These are phyloP conservation scores for Poa pratensis DNA, from an alignment of 176 grass and related monocot species.

Conservation along the genomic window DNA sequence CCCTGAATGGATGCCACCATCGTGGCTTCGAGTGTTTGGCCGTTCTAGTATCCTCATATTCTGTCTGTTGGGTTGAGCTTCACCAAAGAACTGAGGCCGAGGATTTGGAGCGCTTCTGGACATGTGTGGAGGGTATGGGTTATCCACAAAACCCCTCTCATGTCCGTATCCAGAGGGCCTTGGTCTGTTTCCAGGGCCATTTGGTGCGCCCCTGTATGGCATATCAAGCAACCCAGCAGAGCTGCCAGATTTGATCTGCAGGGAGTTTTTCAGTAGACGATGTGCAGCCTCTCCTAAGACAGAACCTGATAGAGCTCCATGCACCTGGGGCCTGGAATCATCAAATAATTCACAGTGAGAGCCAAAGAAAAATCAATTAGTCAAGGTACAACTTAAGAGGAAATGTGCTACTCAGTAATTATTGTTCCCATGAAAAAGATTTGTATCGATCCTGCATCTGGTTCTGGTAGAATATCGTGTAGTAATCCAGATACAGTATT, in stretches of 20 bases:
- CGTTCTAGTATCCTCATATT: slow-evolving; percentile 58
- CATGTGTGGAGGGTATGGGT: slow-evolving; percentile 39
- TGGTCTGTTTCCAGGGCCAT: slow-evolving; percentile 49
- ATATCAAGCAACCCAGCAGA: slow-evolving; percentile 65
- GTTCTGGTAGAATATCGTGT: slow-evolving; percentile 23
- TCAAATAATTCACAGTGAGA: slow-evolving; percentile 23
- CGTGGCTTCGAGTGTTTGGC: slow-evolving; percentile 45
- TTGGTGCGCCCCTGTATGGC: slow-evolving; percentile 57
- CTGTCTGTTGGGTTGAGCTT: slow-evolving; percentile 55
- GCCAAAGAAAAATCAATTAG: slow-evolving; percentile 1
- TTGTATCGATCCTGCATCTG: slow-evolving; percentile 29
- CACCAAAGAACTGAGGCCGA: slow-evolving; percentile 57
- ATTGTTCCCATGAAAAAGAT: slow-evolving; percentile 26
- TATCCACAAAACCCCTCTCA: slow-evolving; percentile 66
- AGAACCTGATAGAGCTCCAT: slow-evolving; percentile 81
- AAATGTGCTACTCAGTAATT: slow-evolving; percentile 1
- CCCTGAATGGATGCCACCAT: slow-evolving; percentile 49
- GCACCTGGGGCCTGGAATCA: slow-evolving; percentile 76
- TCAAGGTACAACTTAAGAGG: slow-evolving; percentile 13
- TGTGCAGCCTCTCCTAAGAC: slow-evolving; percentile 88
- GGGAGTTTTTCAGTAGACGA: slow-evolving; percentile 89
- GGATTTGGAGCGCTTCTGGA: slow-evolving; percentile 63
- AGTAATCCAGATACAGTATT: not conserved
- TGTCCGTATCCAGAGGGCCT: slow-evolving; percentile 75
- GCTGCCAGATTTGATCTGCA: slow-evolving; percentile 74